Conservation (phyloP, 2,329 filamentous ascomycete genomes). For the Colletotrichum zoysiae region DNA sequence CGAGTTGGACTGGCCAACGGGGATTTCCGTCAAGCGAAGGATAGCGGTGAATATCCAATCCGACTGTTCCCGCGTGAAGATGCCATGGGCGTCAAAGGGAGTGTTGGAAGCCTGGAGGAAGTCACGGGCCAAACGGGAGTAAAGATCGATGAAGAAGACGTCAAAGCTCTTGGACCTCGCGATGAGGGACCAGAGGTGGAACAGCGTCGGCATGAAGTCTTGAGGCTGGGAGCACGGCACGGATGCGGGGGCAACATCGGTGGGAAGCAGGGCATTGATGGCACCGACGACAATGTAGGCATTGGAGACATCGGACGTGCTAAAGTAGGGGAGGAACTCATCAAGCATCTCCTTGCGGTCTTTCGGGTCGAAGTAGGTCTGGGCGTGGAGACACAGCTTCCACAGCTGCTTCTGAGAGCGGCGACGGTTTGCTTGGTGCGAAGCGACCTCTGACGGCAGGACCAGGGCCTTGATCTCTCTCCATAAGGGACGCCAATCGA, state of each 20-base stretch:
- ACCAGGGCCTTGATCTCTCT: constrained; percentile 93
- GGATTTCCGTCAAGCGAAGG: constrained; percentile 90
- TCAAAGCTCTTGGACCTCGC: constrained; percentile 91
- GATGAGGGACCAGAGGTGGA: constrained; percentile 95
- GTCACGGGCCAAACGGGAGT: constrained; percentile 89
- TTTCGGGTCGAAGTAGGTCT: constrained; percentile 91
- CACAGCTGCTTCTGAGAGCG: constrained; percentile 75
- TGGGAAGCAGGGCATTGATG: constrained; percentile 89
- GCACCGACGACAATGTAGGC: constrained; percentile 93
- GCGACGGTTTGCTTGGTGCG: constrained; percentile 68
- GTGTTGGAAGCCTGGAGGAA: constrained; percentile 81
- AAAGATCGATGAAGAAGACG: constrained; percentile 87
- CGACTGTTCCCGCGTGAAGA: constrained; percentile 93
- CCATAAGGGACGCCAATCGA: constrained; percentile 95
- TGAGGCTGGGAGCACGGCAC: constrained; percentile 85
- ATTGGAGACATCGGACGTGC: constrained; percentile 90
- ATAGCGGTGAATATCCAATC: constrained; percentile 93
- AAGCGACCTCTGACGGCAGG: constrained; percentile 83
- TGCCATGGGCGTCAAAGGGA: constrained; percentile 85
- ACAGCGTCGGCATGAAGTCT: constrained; percentile 91
- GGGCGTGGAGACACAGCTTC: constrained; percentile 90
- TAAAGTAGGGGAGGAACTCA: constrained; percentile 88
- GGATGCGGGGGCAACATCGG: constrained; percentile 78
- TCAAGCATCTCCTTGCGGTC: constrained; percentile 86
- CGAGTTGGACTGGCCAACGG: constrained; percentile 94